phyloP scores from a whole-genome alignment of 2,329 filamentous ascomycete species.

The Nigrospora osmanthi region DNA sequence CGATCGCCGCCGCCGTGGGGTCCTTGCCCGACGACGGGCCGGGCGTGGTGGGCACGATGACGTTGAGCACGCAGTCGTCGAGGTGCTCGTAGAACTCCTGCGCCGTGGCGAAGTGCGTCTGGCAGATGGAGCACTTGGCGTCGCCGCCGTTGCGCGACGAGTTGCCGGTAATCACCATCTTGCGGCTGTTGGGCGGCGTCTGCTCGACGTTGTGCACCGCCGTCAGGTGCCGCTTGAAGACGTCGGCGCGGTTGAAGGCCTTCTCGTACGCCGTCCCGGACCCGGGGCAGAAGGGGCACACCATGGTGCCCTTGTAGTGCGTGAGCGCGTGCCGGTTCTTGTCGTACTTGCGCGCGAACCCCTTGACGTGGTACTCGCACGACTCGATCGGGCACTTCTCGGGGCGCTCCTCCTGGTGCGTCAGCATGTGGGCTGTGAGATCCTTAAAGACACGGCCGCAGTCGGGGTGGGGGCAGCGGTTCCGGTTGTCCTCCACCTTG shows the following conservation, averaged over 20 bases:
- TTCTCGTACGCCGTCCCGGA: constrained; percentile 86
- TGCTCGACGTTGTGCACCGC: constrained; percentile 90
- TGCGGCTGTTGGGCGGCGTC: constrained; percentile 83
- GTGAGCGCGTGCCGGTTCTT: constrained; percentile 92
- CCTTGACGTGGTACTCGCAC: constrained; percentile 88
- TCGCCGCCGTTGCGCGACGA: constrained; percentile 39
- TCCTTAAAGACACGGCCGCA: constrained; percentile 87
- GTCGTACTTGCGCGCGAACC: constrained; percentile 92
- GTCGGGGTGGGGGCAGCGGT: constrained; percentile 70
- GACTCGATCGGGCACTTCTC: constrained; percentile 91
- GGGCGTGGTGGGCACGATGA: constrained; percentile 42
- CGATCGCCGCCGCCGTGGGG: constrained; percentile 10
- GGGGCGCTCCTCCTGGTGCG: constrained; percentile 81
- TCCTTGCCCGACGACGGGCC: constrained; percentile 17
- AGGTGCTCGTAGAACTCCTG: constrained; percentile 98
- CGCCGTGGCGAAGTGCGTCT: constrained; percentile 68
- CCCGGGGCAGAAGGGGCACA: constrained; percentile 88
- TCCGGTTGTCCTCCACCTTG: constrained; percentile 23
- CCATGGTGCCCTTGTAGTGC: constrained; percentile 96
- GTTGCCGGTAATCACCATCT: constrained; percentile 39
- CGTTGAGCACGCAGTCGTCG: constrained; percentile 57
- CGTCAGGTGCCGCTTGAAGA: constrained; percentile 91
- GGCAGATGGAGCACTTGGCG: constrained; percentile 87
- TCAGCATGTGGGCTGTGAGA: constrained; percentile 88
- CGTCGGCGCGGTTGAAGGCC: constrained; percentile 90